Base-by-base conservation (phyloP, 352 stramenopile genomes). In the Aphanomyces cochlioides region DNA sequence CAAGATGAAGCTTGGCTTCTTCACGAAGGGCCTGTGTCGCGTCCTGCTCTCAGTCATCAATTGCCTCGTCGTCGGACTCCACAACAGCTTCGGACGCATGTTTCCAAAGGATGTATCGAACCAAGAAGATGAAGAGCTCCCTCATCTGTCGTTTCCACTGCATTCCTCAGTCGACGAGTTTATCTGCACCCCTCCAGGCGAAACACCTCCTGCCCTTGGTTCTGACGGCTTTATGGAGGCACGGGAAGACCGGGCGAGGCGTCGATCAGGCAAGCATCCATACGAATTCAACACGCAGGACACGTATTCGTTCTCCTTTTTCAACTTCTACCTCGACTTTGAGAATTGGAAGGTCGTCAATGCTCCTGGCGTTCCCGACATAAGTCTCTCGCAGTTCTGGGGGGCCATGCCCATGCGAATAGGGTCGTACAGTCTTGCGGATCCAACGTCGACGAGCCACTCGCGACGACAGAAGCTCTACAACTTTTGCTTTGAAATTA, bases 281-380 rank as follows among this genome's bases (percentile, higher is more conserved):
- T 88, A 82, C 74, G 72, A 74, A 58, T 88, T 84, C 78, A 84
- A 85, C 66, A 86, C 82, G 13, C 73, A 41, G 21, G 78, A 83
- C 74, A 87, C 80, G 66, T 90, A 90, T 58, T 87, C 80, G 40
- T 87, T 90, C 67, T 79, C 87, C 53, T 88, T 90, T 60, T 81
- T 88, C 69, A 87, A 77, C 66, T 85, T 82, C 58, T 90, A 86
- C 58, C 78, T 90, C 72, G 82, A 90, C 56, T 90, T 90, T 61
- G 54, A 72, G 10, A 74, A 67, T 7, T 90, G 82, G 82, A 75
- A 83, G 47, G 53, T 88, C 37, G 74, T 82, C 7, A 82, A 81
- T 37, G 69, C 87, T 1, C 82, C 82, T 0, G 80, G 82, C 0
- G 81, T 89, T 72, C 76, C 77, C 8, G 73, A 86, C 38, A 78